Conservation (phyloP, 306 rosid species). For the Prunus salicina region DNA sequence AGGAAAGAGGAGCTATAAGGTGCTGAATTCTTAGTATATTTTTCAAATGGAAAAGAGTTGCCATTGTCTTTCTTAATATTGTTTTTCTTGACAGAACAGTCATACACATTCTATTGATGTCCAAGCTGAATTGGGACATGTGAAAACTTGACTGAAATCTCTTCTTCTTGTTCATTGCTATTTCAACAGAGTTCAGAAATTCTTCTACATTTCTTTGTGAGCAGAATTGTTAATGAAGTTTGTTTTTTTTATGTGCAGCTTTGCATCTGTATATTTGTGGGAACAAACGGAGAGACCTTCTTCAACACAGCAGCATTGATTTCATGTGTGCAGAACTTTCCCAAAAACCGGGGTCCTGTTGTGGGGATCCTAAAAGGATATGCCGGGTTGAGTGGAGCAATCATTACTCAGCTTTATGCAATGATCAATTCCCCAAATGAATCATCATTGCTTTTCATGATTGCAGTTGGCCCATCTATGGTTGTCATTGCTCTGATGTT, state of each 20-base stretch:
- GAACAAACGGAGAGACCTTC: slow-evolving; percentile 93
- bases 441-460: slow-evolving; percentile 53
- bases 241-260: slow-evolving; percentile 47
- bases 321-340: slow-evolving; percentile 72
- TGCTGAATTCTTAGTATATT: no score
- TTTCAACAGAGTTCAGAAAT: background rate
- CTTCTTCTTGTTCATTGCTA: background rate
- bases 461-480: slow-evolving; percentile 67
- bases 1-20: no score
- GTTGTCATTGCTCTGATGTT: slow-evolving; percentile 53
- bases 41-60: background rate
- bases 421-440: slow-evolving; percentile 47
- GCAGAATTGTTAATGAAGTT: slow-evolving; percentile 17
- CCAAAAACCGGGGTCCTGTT: slow-evolving; percentile 62
- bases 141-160: no score
- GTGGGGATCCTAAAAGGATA: slow-evolving; percentile 80
- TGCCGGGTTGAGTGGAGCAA: slow-evolving; percentile 67
- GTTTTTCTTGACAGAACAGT: background rate
- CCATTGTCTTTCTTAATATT: background rate
- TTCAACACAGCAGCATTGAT: slow-evolving; percentile 73
- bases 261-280: slow-evolving; percentile 70
- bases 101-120: background rate
- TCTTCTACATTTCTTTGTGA: background rate
- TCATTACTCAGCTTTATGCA: slow-evolving; percentile 55
- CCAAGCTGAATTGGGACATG: background rate